These are phyloP conservation scores for Gossypioides kirkii DNA, from an alignment of 345 rosid genomes.

Conservation along the genomic window DNA sequence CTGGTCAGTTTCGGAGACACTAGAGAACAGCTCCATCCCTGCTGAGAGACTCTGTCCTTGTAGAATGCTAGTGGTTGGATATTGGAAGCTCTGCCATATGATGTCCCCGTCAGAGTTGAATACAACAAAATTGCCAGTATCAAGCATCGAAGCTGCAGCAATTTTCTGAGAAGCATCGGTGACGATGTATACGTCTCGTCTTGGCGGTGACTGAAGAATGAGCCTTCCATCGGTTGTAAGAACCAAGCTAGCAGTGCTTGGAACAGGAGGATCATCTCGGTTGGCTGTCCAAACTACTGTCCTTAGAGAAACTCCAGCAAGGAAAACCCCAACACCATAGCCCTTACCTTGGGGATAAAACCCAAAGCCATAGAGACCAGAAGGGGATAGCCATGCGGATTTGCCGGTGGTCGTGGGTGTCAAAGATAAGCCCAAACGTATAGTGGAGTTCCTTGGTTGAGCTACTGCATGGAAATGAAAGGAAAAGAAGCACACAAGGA, in stretches of 20 bases:
- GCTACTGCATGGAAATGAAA: not conserved
- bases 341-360: not conserved
- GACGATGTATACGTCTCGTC: not conserved
- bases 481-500: not conserved
- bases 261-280: slow-evolving; percentile 1
- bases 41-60: slow-evolving; percentile 24
- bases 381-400: not conserved
- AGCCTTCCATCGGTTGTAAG: slow-evolving; percentile 11
- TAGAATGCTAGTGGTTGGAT: slow-evolving; percentile 36
- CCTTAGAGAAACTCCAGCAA: not conserved
- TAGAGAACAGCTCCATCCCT: slow-evolving; percentile 22
- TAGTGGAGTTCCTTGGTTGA: not conserved
- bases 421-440: not conserved
- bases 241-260: not conserved
- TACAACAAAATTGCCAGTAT: slow-evolving; percentile 35
- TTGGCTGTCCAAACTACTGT: slow-evolving; percentile 11
- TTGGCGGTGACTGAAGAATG: not conserved
- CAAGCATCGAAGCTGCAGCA: slow-evolving; percentile 10
- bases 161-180: not conserved
- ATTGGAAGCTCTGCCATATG: slow-evolving; percentile 35
- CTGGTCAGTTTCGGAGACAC: slow-evolving; percentile 6
- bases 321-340: not conserved
- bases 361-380: not conserved
- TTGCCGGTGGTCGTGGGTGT: not conserved
- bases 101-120: not conserved